Percentiles rank a stretch among this genome's conserved stretches.
Conservation (phyloP, 139 green algal genomes). For the Dunaliella sp. region DNA sequence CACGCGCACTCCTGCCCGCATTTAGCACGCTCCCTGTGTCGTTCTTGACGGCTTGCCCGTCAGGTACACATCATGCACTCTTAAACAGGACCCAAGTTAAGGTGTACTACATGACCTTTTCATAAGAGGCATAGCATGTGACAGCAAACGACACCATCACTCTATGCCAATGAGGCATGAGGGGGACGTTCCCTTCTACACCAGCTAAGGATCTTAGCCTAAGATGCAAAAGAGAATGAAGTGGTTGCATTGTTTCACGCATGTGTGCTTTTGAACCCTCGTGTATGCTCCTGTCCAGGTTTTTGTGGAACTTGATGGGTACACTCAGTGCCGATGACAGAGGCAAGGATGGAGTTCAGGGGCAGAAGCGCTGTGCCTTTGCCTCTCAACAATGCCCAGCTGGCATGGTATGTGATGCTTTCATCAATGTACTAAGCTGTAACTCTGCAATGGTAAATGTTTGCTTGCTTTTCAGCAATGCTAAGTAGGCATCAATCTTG, state of each 20-base stretch:
- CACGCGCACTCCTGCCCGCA: no score
- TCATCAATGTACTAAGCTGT: background rate
- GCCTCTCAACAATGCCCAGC: background rate
- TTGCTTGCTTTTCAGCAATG: background rate
- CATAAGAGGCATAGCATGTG: no score
- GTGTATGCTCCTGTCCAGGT: background rate
- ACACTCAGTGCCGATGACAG: background rate
- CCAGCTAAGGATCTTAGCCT: background rate
- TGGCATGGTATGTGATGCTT: background rate
- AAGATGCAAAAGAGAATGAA: background rate
- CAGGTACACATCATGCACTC: no score
- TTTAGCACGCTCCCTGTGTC: no score
- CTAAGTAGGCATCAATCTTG: background rate
- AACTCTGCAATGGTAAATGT: background rate
- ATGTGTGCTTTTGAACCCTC: background rate
- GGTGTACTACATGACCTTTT: no score
- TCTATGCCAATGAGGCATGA: no score
- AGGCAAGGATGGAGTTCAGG: background rate
- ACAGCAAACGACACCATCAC: no score
- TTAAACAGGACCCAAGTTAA: no score
- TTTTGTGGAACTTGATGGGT: constrained; percentile 8
- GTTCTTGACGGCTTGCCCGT: no score
- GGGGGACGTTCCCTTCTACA: no score
- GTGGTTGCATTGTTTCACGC: background rate
- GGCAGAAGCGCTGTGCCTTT: background rate